Evolutionary conservation across 2,329 filamentous ascomycete species (phyloP).

Genomic region (Monilinia polystroma): DNA sequence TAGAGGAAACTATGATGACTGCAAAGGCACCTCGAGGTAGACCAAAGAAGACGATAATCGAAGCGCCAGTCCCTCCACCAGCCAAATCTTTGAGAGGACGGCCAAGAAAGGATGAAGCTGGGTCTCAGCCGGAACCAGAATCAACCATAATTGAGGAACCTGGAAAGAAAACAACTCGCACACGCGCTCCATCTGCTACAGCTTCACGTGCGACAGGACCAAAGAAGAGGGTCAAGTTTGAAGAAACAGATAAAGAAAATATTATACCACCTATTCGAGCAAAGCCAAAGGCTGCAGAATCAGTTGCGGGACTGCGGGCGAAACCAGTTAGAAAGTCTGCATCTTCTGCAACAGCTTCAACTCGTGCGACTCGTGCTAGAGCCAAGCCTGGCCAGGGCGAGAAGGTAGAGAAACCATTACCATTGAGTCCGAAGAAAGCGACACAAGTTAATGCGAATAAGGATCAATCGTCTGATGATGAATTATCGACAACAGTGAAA

Average conservation of each 20-base stretch:
- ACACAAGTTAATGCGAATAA: slow-evolving; percentile 52
- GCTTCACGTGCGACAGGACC: slow-evolving; percentile 47
- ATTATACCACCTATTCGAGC: slow-evolving; percentile 47
- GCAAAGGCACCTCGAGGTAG: slow-evolving; percentile 47
- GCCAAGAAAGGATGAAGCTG: slow-evolving; percentile 34
- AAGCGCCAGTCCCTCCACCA: slow-evolving; percentile 30
- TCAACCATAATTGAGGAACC: slow-evolving; percentile 40
- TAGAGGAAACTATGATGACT: slow-evolving; percentile 31
- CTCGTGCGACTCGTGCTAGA: slow-evolving; percentile 38
- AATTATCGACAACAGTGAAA: slow-evolving; percentile 54
- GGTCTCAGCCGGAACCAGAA: slow-evolving; percentile 28
- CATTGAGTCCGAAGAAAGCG: slow-evolving; percentile 64
- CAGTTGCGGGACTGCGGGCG: slow-evolving; percentile 45
- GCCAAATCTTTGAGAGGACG: slow-evolving; percentile 34
- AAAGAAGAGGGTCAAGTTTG: slow-evolving; percentile 63
- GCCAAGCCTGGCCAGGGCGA: slow-evolving; percentile 39
- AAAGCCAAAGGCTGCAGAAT: slow-evolving; percentile 41
- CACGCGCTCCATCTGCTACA: slow-evolving; percentile 39
- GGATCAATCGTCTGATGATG: slow-evolving; percentile 57
- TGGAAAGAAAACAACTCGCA: slow-evolving; percentile 43
- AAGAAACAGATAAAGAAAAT: slow-evolving; percentile 63
- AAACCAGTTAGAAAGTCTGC: slow-evolving; percentile 52
- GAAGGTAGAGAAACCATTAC: slow-evolving; percentile 46
- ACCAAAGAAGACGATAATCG: slow-evolving; percentile 43
- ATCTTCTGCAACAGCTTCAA: slow-evolving; percentile 32